Evolutionary conservation across 163 green algal species (phyloP).

Genomic region (Chlorella variabilis): DNA sequence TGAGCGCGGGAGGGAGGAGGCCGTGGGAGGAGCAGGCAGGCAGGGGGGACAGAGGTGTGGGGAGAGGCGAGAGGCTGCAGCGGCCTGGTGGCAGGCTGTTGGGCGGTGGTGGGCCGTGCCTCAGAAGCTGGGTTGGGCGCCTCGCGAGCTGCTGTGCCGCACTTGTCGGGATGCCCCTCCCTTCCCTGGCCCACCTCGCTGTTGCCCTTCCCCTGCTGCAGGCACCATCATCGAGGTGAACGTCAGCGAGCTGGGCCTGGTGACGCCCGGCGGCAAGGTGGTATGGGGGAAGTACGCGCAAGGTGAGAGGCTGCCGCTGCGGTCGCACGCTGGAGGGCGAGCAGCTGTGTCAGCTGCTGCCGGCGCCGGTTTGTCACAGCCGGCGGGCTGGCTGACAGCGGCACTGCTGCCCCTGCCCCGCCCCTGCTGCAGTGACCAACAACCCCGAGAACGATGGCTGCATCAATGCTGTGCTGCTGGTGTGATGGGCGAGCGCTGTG

Average conservation of each 20-base stretch:
- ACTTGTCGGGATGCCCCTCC: too few species aligned
- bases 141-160: too few species aligned
- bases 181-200: background rate
- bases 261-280: constrained; percentile 98
- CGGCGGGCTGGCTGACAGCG: too few species aligned
- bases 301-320: background rate
- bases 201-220: background rate
- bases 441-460: constrained; percentile 99
- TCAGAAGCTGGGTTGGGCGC: too few species aligned
- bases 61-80: too few species aligned
- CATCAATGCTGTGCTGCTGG: constrained; percentile 98
- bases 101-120: too few species aligned
- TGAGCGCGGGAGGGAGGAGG: too few species aligned
- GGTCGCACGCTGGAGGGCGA: too few species aligned
- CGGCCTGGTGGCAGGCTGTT: too few species aligned
- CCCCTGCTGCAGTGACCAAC: constrained; percentile 85
- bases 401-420: background rate
- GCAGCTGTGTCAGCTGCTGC: background rate
- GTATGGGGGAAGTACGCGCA: constrained; percentile 99
- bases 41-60: too few species aligned
- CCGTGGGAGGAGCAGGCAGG: too few species aligned
- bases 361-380: background rate
- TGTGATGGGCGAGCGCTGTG: constrained; percentile 79
- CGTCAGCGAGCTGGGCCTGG: constrained; percentile 97
- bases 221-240: constrained; percentile 98